phyloP scores from a whole-genome alignment of 805 yeast species.

The Pichia heedii region DNA sequence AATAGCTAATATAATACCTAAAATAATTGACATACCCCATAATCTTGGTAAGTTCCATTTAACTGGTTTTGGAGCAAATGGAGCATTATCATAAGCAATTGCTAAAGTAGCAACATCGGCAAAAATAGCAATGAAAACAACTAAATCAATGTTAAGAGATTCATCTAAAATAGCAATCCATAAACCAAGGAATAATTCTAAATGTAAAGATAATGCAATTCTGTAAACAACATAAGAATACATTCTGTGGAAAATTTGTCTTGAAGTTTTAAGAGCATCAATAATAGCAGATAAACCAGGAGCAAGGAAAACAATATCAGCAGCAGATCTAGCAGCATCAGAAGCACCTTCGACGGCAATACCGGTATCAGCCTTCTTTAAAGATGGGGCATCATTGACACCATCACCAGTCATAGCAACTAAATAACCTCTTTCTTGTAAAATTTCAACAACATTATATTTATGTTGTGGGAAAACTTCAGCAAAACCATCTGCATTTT shows the following conservation, averaged over 20 bases:
- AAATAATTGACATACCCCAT: conserved; percentile 91
- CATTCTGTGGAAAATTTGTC: conserved; percentile 99
- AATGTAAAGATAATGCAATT: conserved; percentile 90
- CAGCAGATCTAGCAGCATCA: conserved; percentile 95
- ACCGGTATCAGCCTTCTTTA: conserved; percentile 94
- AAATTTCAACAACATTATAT: conserved; percentile 90
- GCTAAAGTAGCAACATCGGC: conserved; percentile 97
- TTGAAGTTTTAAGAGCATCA: conserved; percentile 89
- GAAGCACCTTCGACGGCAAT: conserved; percentile 98
- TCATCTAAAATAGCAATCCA: conserved; percentile 92
- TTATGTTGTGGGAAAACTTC: conserved; percentile 98
- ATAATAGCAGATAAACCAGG: conserved; percentile 94
- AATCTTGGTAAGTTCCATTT: conserved; percentile 95
- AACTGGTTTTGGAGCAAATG: conserved; percentile 85
- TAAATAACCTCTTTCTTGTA: conserved; percentile 92
- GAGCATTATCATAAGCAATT: conserved; percentile 96
- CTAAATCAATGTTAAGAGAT: conserved; percentile 79
- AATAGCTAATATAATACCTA: conserved; percentile 78
- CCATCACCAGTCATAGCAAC: conserved; percentile 99
- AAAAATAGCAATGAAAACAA: conserved; percentile 94
- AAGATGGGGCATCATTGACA: conserved; percentile 96
- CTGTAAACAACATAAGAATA: conserved; percentile 97
- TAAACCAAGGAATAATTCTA: conserved; percentile 89
- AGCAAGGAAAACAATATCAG: conserved; percentile 91
- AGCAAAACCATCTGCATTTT: conserved; percentile 97